These are phyloP conservation scores for Talaromyces ruber DNA, from an alignment of 495 filamentous ascomycete genomes.

Conservation along the genomic window DNA sequence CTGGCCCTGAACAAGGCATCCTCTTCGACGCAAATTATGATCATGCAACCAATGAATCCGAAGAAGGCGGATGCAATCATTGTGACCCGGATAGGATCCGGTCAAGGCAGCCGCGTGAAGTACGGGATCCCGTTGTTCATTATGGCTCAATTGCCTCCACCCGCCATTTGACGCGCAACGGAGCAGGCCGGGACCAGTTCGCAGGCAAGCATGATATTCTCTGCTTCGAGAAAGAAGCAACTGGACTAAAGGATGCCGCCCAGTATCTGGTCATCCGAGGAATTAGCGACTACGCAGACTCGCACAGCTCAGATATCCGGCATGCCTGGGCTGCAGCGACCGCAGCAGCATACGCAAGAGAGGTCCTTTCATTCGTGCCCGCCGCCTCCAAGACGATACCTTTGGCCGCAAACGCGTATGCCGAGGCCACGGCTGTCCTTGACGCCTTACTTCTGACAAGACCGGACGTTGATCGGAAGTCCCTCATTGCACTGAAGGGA, in stretches of 20 bases:
- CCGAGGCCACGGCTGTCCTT: constrained; percentile 17
- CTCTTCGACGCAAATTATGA: constrained; percentile 21
- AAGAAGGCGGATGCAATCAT: constrained; percentile 12
- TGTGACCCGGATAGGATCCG: constrained; percentile 14
- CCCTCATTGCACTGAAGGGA: constrained; percentile 20
- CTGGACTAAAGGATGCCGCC: constrained; percentile 19
- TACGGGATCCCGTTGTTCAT: constrained; percentile 18
- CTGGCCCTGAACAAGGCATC: constrained; percentile 16
- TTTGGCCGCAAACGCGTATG: constrained; percentile 14
- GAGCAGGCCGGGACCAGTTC: constrained; percentile 12
- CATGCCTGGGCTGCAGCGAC: constrained; percentile 26
- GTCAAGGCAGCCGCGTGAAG: constrained; percentile 10
- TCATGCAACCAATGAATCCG: constrained; percentile 10
- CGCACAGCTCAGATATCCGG: constrained; percentile 26
- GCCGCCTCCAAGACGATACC: constrained; percentile 13
- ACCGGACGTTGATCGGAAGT: constrained; percentile 24
- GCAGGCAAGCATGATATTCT: constrained; percentile 13
- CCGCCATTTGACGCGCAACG: constrained; percentile 18
- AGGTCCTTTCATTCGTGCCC: constrained; percentile 20
- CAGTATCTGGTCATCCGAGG: constrained; percentile 29
- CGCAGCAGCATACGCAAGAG: constrained; percentile 26
- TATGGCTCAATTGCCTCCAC: constrained; percentile 27
- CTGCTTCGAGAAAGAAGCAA: constrained; percentile 32
- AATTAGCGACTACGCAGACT: constrained; percentile 32
- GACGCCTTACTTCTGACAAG: constrained; percentile 18